phyloP scores from a whole-genome alignment of 163 green algal species.

The Volvox carteri region DNA sequence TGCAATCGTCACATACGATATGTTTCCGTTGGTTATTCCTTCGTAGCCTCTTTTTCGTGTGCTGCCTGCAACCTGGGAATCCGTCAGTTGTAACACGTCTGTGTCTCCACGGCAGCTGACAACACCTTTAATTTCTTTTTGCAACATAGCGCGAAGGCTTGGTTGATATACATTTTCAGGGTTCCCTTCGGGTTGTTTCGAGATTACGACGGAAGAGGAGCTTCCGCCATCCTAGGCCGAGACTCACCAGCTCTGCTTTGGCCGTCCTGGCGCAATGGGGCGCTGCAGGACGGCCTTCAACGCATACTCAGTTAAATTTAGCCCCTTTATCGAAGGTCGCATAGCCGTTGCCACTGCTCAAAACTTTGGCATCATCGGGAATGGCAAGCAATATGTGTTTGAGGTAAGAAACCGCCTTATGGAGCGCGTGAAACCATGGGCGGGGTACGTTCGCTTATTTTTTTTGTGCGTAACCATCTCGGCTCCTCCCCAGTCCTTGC shows the following conservation, averaged over 20 bases:
- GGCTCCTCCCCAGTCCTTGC: no score
- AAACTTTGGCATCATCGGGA: constrained; percentile 99
- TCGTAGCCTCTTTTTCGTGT: no score
- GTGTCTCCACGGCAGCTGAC: not conserved
- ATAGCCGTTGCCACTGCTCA: constrained; percentile 94
- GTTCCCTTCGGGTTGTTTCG: no score
- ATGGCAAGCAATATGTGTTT: constrained; percentile 94
- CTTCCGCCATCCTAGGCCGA: not conserved
- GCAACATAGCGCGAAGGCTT: no score
- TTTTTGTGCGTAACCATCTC: no score
- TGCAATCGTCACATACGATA: no score
- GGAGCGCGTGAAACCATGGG: no score
- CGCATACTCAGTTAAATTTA: constrained; percentile 92
- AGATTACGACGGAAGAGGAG: not conserved
- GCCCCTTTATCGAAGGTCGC: constrained; percentile 88
- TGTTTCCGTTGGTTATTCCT: no score
- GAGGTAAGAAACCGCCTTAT: constrained; percentile 74
- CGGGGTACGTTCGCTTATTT: no score
- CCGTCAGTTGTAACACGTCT: not conserved
- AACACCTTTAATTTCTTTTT: no score
- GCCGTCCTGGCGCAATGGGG: constrained; percentile 65
- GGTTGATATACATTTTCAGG: no score
- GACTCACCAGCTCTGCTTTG: not conserved
- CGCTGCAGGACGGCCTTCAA: constrained; percentile 84
- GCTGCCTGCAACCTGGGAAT: no score